These are phyloP conservation scores for Verticillium nonalfalfae DNA, from an alignment of 2,329 filamentous ascomycete species.

Conservation along the genomic window DNA sequence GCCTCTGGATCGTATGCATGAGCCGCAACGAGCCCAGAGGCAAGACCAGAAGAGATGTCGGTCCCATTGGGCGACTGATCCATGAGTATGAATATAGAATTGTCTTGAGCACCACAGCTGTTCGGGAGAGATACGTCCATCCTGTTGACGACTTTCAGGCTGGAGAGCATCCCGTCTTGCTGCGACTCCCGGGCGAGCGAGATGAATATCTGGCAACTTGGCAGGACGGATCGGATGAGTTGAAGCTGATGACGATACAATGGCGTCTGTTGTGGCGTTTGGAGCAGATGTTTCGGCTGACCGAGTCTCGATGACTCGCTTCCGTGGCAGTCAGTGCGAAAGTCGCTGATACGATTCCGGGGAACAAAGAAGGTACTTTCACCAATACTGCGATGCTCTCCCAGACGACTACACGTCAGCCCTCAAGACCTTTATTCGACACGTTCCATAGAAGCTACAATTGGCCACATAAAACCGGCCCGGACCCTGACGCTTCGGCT, in stretches of 20 bases:
- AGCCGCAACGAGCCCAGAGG: slow-evolving; percentile 21
- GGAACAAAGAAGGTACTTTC: no score
- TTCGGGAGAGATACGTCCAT: neutral
- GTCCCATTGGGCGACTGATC: neutral
- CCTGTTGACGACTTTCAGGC: slow-evolving; percentile 1
- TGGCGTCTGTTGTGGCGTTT: slow-evolving; percentile 16
- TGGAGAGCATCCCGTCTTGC: slow-evolving; percentile 5
- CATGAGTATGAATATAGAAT: no score
- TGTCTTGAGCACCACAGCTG: no score
- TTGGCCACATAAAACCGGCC: no score
- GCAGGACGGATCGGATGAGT: slow-evolving; percentile 15
- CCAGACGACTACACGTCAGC: no score
- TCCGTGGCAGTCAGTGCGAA: slow-evolving; percentile 4
- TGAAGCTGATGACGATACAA: slow-evolving; percentile 19
- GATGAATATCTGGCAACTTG: slow-evolving; percentile 18
- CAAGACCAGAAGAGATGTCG: slow-evolving; percentile 5
- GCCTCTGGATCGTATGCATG: slow-evolving; percentile 15
- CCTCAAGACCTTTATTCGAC: no score
- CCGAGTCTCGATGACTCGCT: slow-evolving; percentile 23
- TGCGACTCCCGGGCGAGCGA: slow-evolving; percentile 13
- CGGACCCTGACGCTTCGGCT: no score
- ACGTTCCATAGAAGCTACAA: no score
- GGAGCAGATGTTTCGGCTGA: slow-evolving; percentile 22
- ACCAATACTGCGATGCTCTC: no score
- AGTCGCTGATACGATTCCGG: no score